Base-by-base conservation (phyloP, 208 protist genomes). In the Acanthamoeba castellanii region DNA sequence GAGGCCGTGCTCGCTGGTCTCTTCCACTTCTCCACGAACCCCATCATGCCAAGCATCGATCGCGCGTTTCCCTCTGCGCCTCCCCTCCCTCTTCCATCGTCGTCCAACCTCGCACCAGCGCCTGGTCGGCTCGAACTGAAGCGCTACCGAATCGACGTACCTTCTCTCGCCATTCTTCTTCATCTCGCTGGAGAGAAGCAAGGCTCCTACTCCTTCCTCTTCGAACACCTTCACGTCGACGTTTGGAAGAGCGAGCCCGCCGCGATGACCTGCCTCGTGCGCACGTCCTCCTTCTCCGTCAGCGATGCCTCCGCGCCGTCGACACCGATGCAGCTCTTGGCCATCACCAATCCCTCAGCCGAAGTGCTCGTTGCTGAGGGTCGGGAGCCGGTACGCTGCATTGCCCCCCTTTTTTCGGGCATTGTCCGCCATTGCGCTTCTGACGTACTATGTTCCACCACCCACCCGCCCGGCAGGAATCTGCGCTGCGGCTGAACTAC, bases 151-250 rank as follows among this genome's bases (percentile, higher is more conserved):
- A 76, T 76, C 68, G 32, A 30, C 27, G 14, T 76, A 34, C 27
- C 68, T 42, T 76, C 68, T 5, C 68, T 76, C 27, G 68, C 68
- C 13, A 8, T 76, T 16, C 68, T 76, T 30, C 68, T 76, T 37
- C 68, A 30, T 34, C 30, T 30, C n/a, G 68, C 27, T 30, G 68
- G 68, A 37, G 68, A 61, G 55, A 25, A 61, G 55, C 16, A 59
- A 59, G 55, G 55, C 55, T 61, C 68, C 68, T 76, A 14, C 27
- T 76, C 68, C 32, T 76, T 76, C 68, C 68, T 76, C 68, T 76
- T 76, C 68, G 68, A 76, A 42, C 68, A 76, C 4, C 68, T 76
- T 37, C 30, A 76, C 27, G 68, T 76, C 3, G 32, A 81, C 72
- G 32, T 81, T 81, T 70, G 42, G 34, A 34, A 81, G 72, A 81